These are phyloP conservation scores for Corchorus capsularis DNA, from an alignment of 345 rosid genomes.

Conservation along the genomic window DNA sequence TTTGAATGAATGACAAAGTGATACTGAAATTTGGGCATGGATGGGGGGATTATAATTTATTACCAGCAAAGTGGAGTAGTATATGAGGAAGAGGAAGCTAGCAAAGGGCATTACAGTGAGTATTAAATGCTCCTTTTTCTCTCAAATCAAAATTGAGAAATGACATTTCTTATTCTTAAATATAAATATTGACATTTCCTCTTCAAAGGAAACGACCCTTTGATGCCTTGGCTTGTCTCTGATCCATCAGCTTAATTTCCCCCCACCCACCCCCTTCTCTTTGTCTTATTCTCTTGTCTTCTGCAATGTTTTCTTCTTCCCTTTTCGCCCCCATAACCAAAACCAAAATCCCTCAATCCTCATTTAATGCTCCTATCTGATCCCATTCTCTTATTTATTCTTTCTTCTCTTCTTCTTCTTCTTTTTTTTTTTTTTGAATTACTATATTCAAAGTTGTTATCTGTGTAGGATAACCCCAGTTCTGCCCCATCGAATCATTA, in stretches of 20 bases:
- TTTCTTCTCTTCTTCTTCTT: neutral
- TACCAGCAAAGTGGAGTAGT: neutral
- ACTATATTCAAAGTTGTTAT: neutral
- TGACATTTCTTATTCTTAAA: neutral
- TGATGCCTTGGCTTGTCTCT: conserved; percentile 29
- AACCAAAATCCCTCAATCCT: conserved; percentile 11
- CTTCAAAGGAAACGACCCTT: conserved; percentile 38
- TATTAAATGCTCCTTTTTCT: conserved; percentile 35
- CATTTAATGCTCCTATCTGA: conserved; percentile 1
- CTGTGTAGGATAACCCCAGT: neutral
- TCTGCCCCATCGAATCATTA: neutral
- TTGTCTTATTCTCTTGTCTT: conserved; percentile 39
- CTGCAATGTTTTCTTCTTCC: neutral
- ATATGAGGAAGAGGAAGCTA: no score
- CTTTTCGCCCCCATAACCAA: neutral
- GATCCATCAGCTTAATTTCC: conserved; percentile 5
- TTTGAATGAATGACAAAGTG: neutral
- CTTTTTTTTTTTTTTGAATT: neutral
- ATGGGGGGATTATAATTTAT: conserved; percentile 28
- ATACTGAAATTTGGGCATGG: conserved; percentile 20
- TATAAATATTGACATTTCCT: conserved; percentile 37
- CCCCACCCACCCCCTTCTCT: conserved; percentile 37
- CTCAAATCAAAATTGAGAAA: neutral
- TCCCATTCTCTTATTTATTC: neutral
- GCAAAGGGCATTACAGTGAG: neutral